These are phyloP conservation scores for Fusarium staphyleae DNA, from an alignment of 2,329 filamentous ascomycete genomes.

Conservation along the genomic window DNA sequence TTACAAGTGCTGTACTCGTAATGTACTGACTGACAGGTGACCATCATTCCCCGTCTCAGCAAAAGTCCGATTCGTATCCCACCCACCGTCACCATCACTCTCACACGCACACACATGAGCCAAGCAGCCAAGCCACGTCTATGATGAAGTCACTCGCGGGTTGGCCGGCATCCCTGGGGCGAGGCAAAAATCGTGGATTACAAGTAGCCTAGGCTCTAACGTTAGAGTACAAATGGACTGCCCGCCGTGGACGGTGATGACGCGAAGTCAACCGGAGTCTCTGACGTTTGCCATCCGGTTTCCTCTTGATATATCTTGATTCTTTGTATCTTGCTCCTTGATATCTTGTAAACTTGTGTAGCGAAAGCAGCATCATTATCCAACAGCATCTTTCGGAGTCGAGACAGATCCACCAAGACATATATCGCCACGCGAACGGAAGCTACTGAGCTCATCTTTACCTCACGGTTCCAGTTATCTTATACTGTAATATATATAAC, in stretches of 20 bases:
- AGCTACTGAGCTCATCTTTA: no score
- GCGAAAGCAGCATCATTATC: not conserved
- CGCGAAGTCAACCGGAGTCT: conserved; percentile 23
- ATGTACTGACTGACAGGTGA: not conserved
- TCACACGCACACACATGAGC: not conserved
- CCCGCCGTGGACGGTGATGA: conserved; percentile 13
- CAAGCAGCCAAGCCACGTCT: conserved; percentile 30
- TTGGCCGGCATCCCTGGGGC: conserved; percentile 7
- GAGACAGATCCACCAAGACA: no score
- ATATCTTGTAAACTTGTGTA: no score
- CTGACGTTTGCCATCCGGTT: conserved; percentile 16
- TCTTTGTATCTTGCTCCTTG: not conserved
- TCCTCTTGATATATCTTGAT: not conserved
- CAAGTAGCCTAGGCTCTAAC: no score
- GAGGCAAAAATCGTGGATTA: conserved; percentile 9
- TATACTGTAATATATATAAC: not conserved
- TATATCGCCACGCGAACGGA: not conserved
- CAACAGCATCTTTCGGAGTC: not conserved
- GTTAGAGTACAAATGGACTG: conserved; percentile 22
- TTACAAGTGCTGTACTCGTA: no score
- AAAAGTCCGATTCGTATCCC: conserved; percentile 8
- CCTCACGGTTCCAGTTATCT: not conserved
- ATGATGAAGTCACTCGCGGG: conserved; percentile 32
- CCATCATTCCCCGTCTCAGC: not conserved
- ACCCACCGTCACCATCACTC: not conserved